These are phyloP conservation scores for Kodamaea fukazawae DNA, from an alignment of 805 yeast species.

Conservation along the genomic window DNA sequence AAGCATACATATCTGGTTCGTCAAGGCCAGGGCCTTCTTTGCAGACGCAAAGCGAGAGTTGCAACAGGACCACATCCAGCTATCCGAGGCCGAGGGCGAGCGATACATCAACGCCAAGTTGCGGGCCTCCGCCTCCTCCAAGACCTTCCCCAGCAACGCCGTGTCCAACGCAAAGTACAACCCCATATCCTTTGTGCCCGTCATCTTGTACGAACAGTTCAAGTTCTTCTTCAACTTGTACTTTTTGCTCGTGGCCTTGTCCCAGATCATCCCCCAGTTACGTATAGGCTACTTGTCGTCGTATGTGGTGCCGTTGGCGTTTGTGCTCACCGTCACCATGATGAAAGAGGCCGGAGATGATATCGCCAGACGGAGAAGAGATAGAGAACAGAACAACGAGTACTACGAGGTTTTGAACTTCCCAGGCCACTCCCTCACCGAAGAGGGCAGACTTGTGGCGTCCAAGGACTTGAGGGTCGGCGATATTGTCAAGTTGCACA, in stretches of 20 bases:
- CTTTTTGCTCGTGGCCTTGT: conserved; percentile 87
- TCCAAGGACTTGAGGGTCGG: conserved; percentile 76
- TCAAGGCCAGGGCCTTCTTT: conserved; percentile 17
- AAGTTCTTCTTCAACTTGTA: conserved; percentile 93
- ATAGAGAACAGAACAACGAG: conserved; percentile 84
- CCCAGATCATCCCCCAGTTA: conserved; percentile 85
- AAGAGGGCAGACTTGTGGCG: conserved; percentile 34
- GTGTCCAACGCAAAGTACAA: conserved; percentile 93
- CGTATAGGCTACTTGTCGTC: conserved; percentile 92
- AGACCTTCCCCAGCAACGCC: conserved; percentile 54
- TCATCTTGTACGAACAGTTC: conserved; percentile 91
- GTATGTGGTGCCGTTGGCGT: conserved; percentile 90
- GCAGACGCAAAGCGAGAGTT: conserved; percentile 25
- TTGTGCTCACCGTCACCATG: conserved; percentile 91
- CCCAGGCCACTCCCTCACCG: conserved; percentile 15
- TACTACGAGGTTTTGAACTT: conserved; percentile 62
- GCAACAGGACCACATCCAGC: conserved; percentile 21
- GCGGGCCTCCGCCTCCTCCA: conserved; percentile 33
- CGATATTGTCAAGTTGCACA: conserved; percentile 73
- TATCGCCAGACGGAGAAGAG: conserved; percentile 84
- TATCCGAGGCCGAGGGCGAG: conserved; percentile 18
- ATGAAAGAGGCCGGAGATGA: conserved; percentile 95
- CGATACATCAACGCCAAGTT: conserved; percentile 30
- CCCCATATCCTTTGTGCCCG: conserved; percentile 82
- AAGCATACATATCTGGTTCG: conserved; percentile 1